Evolutionary conservation across 495 filamentous ascomycete genomes (phyloP).

Genomic region (Cairneyella variabilis): DNA sequence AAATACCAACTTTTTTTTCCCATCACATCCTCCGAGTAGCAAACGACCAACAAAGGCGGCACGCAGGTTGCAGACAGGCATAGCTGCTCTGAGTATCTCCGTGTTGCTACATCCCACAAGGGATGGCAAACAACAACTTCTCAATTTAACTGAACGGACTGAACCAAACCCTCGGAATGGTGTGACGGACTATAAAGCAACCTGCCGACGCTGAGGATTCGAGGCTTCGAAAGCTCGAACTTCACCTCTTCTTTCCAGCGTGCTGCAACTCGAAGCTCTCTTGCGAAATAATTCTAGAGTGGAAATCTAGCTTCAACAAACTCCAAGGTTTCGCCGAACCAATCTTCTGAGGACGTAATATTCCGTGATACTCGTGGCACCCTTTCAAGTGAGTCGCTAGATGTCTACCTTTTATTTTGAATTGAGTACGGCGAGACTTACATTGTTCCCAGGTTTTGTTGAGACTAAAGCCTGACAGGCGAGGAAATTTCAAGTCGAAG

Average conservation of each 20-base stretch:
- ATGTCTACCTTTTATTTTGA: too few species aligned
- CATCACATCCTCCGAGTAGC: slow-evolving; percentile 20
- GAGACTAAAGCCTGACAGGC: too few species aligned
- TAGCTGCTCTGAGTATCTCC: slow-evolving; percentile 3
- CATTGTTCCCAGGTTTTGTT: too few species aligned
- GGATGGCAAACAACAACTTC: slow-evolving; percentile 24
- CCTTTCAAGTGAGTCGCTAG: too few species aligned
- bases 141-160: slow-evolving; percentile 21
- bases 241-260: background rate
- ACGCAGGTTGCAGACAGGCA: slow-evolving; percentile 17
- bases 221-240: background rate
- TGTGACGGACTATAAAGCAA: slow-evolving; percentile 28
- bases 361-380: too few species aligned
- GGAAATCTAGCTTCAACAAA: too few species aligned
- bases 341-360: too few species aligned
- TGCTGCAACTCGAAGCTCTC: too few species aligned
- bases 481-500: too few species aligned
- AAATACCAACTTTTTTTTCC: slow-evolving; percentile 11
- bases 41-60: slow-evolving; percentile 23
- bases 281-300: too few species aligned
- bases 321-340: too few species aligned
- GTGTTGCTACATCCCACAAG: slow-evolving; percentile 17
- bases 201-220: slow-evolving; percentile 17
- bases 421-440: too few species aligned
- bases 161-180: slow-evolving; percentile 26